These are phyloP conservation scores for Sugiyamaella boreocaroliniensis DNA, from an alignment of 805 yeast species.

Conservation along the genomic window DNA sequence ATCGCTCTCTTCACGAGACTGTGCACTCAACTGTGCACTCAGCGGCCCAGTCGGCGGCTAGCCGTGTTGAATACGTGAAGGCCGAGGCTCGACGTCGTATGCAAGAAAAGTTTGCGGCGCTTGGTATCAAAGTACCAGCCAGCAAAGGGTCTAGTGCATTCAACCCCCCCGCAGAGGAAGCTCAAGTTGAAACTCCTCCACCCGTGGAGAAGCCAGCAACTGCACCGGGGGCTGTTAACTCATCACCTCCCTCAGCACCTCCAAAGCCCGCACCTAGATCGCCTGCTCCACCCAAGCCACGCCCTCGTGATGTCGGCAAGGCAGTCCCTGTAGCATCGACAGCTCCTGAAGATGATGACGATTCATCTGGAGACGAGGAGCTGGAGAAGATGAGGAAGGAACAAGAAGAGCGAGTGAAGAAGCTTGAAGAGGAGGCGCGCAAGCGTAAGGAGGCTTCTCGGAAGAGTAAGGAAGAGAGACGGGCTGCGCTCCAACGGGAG, in stretches of 20 bases:
- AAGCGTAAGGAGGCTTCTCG: slow-evolving; percentile 10
- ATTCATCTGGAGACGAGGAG: slow-evolving; percentile 31
- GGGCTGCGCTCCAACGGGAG: slow-evolving; percentile 23
- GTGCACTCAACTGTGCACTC: slow-evolving; percentile 6
- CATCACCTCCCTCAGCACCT: background rate
- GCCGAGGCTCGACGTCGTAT: slow-evolving; percentile 76
- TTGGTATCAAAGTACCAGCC: slow-evolving; percentile 49
- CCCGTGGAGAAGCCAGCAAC: slow-evolving; percentile 7
- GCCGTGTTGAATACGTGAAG: slow-evolving; percentile 67
- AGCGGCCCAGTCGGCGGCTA: background rate
- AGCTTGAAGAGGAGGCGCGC: slow-evolving; percentile 17
- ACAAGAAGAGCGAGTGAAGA: slow-evolving; percentile 21
- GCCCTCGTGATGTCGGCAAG: slow-evolving; percentile 7
- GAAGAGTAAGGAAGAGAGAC: slow-evolving; percentile 25
- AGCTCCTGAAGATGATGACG: slow-evolving; percentile 15
- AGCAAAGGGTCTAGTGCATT: slow-evolving; percentile 18
- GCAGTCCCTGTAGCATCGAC: slow-evolving; percentile 6
- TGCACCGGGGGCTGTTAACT: slow-evolving; percentile 5
- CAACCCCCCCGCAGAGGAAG: slow-evolving; percentile 16
- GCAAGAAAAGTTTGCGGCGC: slow-evolving; percentile 76
- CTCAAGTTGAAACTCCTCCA: slow-evolving; percentile 4
- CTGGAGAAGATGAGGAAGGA: slow-evolving; percentile 19
- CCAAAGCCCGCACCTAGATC: slow-evolving; percentile 4
- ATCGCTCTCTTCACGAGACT: slow-evolving; percentile 11
- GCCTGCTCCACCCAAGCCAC: slow-evolving; percentile 16